phyloP scores from a whole-genome alignment of 106 monocot species.

The Posidonia australis region DNA sequence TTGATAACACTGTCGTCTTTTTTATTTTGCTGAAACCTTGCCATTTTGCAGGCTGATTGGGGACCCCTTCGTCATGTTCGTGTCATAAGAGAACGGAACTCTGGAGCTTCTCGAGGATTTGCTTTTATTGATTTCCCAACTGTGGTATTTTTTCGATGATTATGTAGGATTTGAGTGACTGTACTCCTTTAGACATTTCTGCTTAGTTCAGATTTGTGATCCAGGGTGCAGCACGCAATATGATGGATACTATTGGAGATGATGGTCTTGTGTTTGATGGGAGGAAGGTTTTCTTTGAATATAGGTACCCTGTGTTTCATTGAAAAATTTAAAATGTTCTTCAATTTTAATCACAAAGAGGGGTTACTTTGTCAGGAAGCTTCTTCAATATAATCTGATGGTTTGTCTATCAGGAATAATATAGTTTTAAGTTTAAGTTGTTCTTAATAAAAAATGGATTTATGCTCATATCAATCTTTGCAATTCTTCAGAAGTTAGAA shows the following conservation, averaged over 20 bases:
- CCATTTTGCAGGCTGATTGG: constrained; percentile 73
- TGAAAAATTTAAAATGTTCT: background rate
- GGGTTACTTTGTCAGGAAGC: too few species aligned
- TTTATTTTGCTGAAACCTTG: background rate
- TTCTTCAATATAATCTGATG: too few species aligned
- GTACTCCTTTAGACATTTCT: background rate
- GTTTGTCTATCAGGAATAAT: too few species aligned
- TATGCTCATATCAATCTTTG: too few species aligned
- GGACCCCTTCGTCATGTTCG: constrained; percentile 93
- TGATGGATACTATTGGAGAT: constrained; percentile 77
- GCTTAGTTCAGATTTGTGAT: background rate
- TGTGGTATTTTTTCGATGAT: constrained; percentile 41
- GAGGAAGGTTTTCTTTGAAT: constrained; percentile 83
- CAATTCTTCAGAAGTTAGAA: too few species aligned
- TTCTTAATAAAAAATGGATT: too few species aligned
- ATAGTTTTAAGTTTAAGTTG: too few species aligned
- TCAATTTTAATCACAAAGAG: too few species aligned
- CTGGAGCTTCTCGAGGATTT: constrained; percentile 92
- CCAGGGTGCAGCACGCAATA: constrained; percentile 81
- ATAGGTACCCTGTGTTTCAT: constrained; percentile 45
- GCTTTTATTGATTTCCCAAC: constrained; percentile 96
- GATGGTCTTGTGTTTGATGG: constrained; percentile 88
- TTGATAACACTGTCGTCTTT: background rate
- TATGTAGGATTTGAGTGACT: background rate
- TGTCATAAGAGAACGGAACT: constrained; percentile 85